These are phyloP conservation scores for Termitomyces sp. DNA, from an alignment of 768 basidiomycete species.

Conservation along the genomic window DNA sequence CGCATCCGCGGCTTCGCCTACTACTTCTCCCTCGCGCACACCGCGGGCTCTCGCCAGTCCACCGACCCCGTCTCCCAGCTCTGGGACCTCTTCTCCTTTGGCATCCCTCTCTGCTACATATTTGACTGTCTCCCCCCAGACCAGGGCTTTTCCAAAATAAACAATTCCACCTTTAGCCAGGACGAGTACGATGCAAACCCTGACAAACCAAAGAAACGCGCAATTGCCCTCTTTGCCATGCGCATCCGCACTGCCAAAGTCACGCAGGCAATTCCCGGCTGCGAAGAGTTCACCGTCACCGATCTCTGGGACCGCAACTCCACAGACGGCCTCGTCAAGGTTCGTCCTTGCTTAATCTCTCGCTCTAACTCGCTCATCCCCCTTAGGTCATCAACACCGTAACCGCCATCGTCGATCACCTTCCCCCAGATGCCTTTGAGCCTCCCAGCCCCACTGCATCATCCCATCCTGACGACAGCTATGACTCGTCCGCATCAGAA, in stretches of 20 bases:
- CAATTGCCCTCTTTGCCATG: conserved; percentile 90
- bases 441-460: conserved; percentile 48
- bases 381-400: conserved; percentile 85
- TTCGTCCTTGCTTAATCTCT: conserved; percentile 27
- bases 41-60: conserved; percentile 62
- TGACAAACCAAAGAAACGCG: conserved; percentile 85
- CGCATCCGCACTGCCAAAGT: conserved; percentile 66
- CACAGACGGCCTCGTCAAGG: conserved; percentile 94
- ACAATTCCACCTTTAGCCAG: conserved; percentile 63
- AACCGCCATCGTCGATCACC: conserved; percentile 72
- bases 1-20: conserved; percentile 69
- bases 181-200: conserved; percentile 61
- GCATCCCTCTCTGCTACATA: conserved; percentile 91
- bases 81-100: conserved; percentile 91
- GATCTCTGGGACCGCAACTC: conserved; percentile 90
- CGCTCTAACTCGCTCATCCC: conserved; percentile 1
- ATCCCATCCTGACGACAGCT: conserved; percentile 51
- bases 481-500: conserved; percentile 51
- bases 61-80: conserved; percentile 93
- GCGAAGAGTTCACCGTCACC: conserved; percentile 84
- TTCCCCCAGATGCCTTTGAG: conserved; percentile 68
- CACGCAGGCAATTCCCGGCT: conserved; percentile 55
- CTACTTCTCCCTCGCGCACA: conserved; percentile 61
- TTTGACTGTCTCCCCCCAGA: conserved; percentile 84
- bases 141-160: conserved; percentile 52